A percentile compares a stretch with the other conserved stretches of the same genome.
These are phyloP conservation scores for Kluyveromyces starmeri DNA, from an alignment of 805 yeast genomes.

Conservation along the genomic window DNA sequence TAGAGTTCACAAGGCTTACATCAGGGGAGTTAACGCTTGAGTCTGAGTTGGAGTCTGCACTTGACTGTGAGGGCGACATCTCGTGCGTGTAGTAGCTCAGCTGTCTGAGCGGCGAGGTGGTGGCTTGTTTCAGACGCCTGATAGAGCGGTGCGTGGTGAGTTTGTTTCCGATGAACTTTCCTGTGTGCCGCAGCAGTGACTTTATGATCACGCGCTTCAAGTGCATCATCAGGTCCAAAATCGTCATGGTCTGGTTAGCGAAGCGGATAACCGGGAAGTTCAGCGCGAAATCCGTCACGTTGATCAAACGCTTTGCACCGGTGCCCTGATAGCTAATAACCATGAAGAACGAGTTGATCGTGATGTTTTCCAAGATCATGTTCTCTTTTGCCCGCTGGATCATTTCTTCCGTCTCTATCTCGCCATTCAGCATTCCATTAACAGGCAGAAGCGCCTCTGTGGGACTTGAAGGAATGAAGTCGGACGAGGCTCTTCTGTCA, in stretches of 20 bases:
- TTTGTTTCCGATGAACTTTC: constrained; percentile 72
- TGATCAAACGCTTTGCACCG: constrained; percentile 58
- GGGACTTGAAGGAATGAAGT: neutral
- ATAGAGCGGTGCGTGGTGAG: constrained; percentile 29
- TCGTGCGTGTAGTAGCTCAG: constrained; percentile 10
- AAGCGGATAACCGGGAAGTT: constrained; percentile 54
- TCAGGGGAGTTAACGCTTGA: no score
- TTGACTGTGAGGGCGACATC: no score
- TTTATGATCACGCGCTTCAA: constrained; percentile 56
- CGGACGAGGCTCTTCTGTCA: neutral
- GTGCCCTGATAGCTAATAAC: constrained; percentile 71
- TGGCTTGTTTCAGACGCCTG: constrained; percentile 2
- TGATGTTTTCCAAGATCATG: constrained; percentile 55
- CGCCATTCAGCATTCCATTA: constrained; percentile 4
- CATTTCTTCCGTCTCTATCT: constrained; percentile 40
- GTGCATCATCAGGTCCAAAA: constrained; percentile 53
- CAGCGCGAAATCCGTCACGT: constrained; percentile 66
- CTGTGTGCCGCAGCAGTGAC: constrained; percentile 55
- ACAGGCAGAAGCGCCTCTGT: constrained; percentile 4
- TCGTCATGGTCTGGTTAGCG: constrained; percentile 60
- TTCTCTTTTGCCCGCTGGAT: constrained; percentile 63
- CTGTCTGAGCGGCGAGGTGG: constrained; percentile 8
- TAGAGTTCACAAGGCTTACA: no score
- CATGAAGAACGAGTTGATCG: constrained; percentile 41
- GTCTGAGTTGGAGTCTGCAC: no score